Base-by-base conservation (phyloP, 371 early-diverging fungal species). In the Conidiobolus incongruus region DNA sequence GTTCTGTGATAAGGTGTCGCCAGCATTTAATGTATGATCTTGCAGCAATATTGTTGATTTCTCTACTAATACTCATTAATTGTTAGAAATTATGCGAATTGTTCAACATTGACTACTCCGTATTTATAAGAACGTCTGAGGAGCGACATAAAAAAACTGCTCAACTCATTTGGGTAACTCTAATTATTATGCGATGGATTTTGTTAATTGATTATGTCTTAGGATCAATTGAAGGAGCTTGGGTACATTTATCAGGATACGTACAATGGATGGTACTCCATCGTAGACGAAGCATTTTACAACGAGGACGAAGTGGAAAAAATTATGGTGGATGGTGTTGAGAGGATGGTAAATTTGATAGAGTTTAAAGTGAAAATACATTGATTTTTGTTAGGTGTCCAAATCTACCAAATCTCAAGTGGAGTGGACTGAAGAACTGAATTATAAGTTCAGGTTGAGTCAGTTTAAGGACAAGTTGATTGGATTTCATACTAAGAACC, bases 251-350 rank as follows among this genome's bases (percentile, higher is more conserved):
- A 92, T 60, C 87, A 85, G 55, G 92, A 89, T 16, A 58, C 58
- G 16, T 89, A 93, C 47, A 72, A 78, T 39, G 96, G 96, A 13
- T 95, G 92, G 91, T 95, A 95, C 60, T 78, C 85, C 2, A 72
- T 91, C 1, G 86, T 91, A 1, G 96, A 95, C 51, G 96, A 95
- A 59, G 81, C 88, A 0, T 95, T 89, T 52, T 86, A 86, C 49
- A 62, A 87, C 0, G 58, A 60, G 4, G 56, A 58, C 1, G 84
- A 89, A 52, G 73, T 90, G 0, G 67, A 75, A 31, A 69, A 80
- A 47, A 55, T 60, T n/a, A 43, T 46, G 0, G 70, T 43, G 49
- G 4, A 68, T 58, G 65, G 67, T 68, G 26, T 47, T 50, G 40
- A 35, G 43, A 44, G 40, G 53, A 49, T 46, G 46, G 50, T 40